Conservation (phyloP, 208 protist species). For the Trypanosoma vivax region DNA sequence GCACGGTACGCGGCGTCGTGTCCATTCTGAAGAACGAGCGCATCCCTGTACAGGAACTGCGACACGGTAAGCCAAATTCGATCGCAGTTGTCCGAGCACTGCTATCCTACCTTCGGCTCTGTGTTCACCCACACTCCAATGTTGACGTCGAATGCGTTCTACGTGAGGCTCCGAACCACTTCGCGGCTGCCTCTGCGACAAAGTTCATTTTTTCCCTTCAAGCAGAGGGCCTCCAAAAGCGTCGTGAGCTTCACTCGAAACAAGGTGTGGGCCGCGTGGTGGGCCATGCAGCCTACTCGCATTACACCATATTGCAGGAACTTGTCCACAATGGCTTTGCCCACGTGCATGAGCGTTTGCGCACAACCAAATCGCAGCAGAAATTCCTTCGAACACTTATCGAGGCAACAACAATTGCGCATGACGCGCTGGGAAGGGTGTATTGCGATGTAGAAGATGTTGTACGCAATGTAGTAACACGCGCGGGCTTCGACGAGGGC, state of each 20-base stretch:
- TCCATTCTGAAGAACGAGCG: conserved; percentile 28
- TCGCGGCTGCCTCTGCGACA: conserved; percentile 20
- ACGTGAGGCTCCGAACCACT: conserved; percentile 28
- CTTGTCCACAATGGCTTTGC: conserved; percentile 50
- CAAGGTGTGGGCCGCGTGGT: conserved; percentile 8
- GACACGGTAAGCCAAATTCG: conserved; percentile 25
- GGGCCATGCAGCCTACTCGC: conserved; percentile 31
- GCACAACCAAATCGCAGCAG: conserved; percentile 36
- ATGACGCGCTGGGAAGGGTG: conserved; percentile 24
- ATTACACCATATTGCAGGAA: conserved; percentile 46
- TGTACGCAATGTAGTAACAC: conserved; percentile 29
- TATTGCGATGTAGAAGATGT: conserved; percentile 43
- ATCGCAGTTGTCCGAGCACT: conserved; percentile 30
- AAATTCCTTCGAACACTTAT: conserved; percentile 35
- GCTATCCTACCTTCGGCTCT: conserved; percentile 55
- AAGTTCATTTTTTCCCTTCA: conserved; percentile 47
- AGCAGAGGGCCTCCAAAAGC: conserved; percentile 26
- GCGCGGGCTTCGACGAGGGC: conserved; percentile 41
- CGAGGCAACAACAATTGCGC: conserved; percentile 26
- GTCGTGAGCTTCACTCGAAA: conserved; percentile 8
- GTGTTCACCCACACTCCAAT: conserved; percentile 46
- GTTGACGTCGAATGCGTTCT: conserved; percentile 54
- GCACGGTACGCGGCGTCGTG: conserved; percentile 29
- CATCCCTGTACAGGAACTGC: conserved; percentile 52
- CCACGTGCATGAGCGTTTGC: conserved; percentile 15